phyloP scores from a whole-genome alignment of 768 basidiomycete species.

The Neoboletus brunneissimus region DNA sequence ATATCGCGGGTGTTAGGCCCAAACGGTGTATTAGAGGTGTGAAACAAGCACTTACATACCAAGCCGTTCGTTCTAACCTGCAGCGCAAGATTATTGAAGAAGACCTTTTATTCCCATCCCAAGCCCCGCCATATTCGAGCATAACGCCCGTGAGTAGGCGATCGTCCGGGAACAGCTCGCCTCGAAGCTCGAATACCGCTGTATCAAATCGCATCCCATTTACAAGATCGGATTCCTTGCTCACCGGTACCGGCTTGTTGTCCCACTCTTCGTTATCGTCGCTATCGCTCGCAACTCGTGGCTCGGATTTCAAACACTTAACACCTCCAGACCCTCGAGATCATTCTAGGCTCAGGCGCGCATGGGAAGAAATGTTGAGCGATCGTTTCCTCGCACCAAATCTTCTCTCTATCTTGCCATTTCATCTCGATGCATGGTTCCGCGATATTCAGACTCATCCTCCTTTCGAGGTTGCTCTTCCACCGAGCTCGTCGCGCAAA shows the following conservation, averaged over 20 bases:
- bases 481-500: constrained; percentile 43
- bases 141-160: constrained; percentile 1
- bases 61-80: constrained; percentile 3
- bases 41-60: constrained; percentile 9
- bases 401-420: constrained; percentile 58
- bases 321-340: constrained; percentile 50
- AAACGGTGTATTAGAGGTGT: constrained; percentile 62
- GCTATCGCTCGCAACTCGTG: constrained; percentile 20
- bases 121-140: constrained; percentile 8
- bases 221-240: constrained; percentile 25
- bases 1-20: constrained; percentile 62
- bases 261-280: constrained; percentile 19
- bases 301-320: constrained; percentile 6
- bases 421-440: constrained; percentile 62
- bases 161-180: constrained; percentile 25
- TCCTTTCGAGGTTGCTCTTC: constrained; percentile 51
- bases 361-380: constrained; percentile 69
- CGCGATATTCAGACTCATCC: constrained; percentile 48
- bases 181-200: constrained; percentile 29
- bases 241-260: constrained; percentile 5
- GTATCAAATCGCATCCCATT: constrained; percentile 18
- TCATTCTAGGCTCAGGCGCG: constrained; percentile 55
- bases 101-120: constrained; percentile 65
- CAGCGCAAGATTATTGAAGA: constrained; percentile 65
- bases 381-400: constrained; percentile 53